Percentiles rank a stretch among this genome's conserved stretches.
phyloP scores from a whole-genome alignment of 768 basidiomycete genomes.

The Rhodotorula toruloides region DNA sequence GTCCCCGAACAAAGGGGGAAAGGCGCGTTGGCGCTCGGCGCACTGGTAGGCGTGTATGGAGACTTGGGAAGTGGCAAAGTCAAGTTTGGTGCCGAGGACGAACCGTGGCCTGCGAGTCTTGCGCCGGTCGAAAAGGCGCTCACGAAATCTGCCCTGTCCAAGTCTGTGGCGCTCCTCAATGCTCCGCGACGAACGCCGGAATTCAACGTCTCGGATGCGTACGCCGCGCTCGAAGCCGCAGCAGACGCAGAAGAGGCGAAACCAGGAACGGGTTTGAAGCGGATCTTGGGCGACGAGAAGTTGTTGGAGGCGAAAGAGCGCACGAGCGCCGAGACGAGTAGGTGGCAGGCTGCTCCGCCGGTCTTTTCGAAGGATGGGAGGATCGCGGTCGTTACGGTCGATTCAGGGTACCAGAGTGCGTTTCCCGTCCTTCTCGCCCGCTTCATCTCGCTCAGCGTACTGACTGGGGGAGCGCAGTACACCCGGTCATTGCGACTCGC shows the following conservation, averaged over 20 bases:
- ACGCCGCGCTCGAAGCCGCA: slow-evolving; percentile 48
- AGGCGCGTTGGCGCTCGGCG: slow-evolving; percentile 48
- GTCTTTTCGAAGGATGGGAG: slow-evolving; percentile 52
- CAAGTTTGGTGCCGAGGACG: slow-evolving; percentile 42
- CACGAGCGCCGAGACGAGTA: slow-evolving; percentile 25
- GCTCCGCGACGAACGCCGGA: slow-evolving; percentile 50
- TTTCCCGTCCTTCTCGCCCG: neutral
- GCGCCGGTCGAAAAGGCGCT: slow-evolving; percentile 48
- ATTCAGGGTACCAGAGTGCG: slow-evolving; percentile 50
- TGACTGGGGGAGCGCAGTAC: slow-evolving; percentile 46
- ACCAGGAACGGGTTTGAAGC: neutral
- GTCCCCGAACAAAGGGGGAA: slow-evolving; percentile 41
- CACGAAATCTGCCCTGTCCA: slow-evolving; percentile 39
- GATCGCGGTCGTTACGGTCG: slow-evolving; percentile 51
- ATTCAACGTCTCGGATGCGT: slow-evolving; percentile 47
- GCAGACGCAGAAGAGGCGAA: slow-evolving; percentile 13
- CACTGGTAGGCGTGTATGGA: slow-evolving; percentile 51
- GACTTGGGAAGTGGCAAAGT: slow-evolving; percentile 47
- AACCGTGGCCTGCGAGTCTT: slow-evolving; percentile 43
- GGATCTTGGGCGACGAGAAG: slow-evolving; percentile 6
- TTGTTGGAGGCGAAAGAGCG: slow-evolving; percentile 24
- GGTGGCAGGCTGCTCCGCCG: slow-evolving; percentile 46
- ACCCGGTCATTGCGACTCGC: slow-evolving; percentile 53
- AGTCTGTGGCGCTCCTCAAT: slow-evolving; percentile 52
- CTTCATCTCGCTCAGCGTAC: neutral